Evolutionary conservation across 192 early-diverging fungal genomes (phyloP), one percentile per base, ranked within the genome.

Genomic region (Backusella macrospora): DNA sequence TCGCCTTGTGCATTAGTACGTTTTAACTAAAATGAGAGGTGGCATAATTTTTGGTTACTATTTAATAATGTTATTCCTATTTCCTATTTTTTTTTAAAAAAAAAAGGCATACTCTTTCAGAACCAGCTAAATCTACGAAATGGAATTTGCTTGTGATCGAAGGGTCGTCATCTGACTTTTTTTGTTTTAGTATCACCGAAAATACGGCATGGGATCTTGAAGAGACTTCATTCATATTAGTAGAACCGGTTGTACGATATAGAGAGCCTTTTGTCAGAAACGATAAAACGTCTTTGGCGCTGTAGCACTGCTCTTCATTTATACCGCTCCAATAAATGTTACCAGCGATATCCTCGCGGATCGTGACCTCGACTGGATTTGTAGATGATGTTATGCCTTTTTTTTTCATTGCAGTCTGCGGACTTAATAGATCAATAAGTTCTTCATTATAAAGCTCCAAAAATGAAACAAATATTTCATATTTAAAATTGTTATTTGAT

Each of bases 111-210:
- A 86, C 83, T 70, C 94, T 81, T 84, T 99, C 97, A 10, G 95
- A 96, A 16, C 98, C 98, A 21, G 98, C 98, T 75, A 99, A 85
- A 85, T 99, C 98, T 18, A 99, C 97, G 88, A 98, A 99, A 76
- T 97, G 92, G 71, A 99, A 96, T 84, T 98, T 99, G 37, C 94
- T 83, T 44, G 39, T 78, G 75, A 47, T 70, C 34, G 39, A 52
- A 29, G 62, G 62, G 1, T 73, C 42, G 6, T 81, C 76, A 46
- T 83, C 80, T 45, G 86, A 75, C 34, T 78, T 83, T 40, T 90
- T 83, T 80, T 98, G 98, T 52, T 88, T 86, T 73, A 99, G 85
- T 16, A 91, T 90, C 10, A 99, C 88, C 0, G 92, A 90, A 81
- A 98, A 99, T 40, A 99, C 96, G 46, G 97, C 98, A 82, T 99